Evolutionary conservation across 768 basidiomycete species (phyloP), one percentile per base, ranked within the genome.

Genomic region (Dacryopinax spathularia): DNA sequence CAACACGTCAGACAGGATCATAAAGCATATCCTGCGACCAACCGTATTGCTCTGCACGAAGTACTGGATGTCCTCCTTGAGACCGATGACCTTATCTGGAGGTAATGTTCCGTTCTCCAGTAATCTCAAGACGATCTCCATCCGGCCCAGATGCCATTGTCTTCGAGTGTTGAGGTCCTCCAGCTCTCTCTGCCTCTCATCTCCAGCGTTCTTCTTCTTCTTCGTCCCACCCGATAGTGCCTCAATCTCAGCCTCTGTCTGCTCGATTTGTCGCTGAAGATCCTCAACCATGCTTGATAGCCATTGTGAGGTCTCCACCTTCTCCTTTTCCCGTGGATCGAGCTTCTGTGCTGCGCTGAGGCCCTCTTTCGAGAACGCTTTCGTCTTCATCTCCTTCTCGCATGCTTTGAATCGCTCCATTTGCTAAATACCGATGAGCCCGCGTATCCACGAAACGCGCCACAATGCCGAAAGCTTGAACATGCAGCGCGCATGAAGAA

Each of bases 361-460:
- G 39, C 96, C 96, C 75, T 98, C 96, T 72, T 98, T 99, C 20
- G 94, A 97, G 76, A 98, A 99, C 0, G 96, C 96, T 75, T 99
- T 99, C 64, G 96, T 98, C 82, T 99, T 99, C 95, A 98, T 98
- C 77, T 99, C 96, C 79, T 98, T 99, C 79, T 99, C 96, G 77
- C 94, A 93, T 25, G 95, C 95, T 72, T 99, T 99, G 84, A 99
- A 99, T 73, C 92, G 94, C 79, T 99, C 96, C 96, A 99, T 99
- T 98, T 98, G 96, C 96, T 98, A 75, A 63, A 65, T 64, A 72
- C 63, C 33, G 33, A 16, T 22, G 60, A 16, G 6, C 15, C 56
- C 2, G 15, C 13, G 36, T 16, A 39, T 33, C 1, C 20, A 64
- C 34, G 31, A 18, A 16, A n/a, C 63, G 33, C 39, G 43, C n/a